A percentile compares a stretch with the other conserved stretches of the same genome.
Evolutionary conservation across 352 stramenopile species (phyloP).

Genomic region (Phytophthora multivora): DNA sequence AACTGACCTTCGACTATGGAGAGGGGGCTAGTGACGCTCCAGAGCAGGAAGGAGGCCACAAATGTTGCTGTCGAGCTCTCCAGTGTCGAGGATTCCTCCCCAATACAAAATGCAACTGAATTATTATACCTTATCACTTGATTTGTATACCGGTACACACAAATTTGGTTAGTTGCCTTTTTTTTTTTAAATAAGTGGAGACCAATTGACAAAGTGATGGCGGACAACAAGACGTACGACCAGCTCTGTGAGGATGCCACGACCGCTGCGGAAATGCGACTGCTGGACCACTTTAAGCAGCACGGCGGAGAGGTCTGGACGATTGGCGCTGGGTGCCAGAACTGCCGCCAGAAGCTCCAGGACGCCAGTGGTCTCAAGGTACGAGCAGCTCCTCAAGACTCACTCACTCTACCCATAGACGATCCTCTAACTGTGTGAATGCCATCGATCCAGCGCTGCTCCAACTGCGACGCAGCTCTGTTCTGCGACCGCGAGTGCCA

Average conservation of each 20-base stretch:
- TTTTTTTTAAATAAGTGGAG: conserved; percentile 1
- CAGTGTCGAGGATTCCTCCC: conserved; percentile 47
- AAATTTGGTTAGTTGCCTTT: neutral
- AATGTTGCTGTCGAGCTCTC: conserved; percentile 35
- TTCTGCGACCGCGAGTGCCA: conserved; percentile 75
- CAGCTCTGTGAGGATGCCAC: conserved; percentile 64
- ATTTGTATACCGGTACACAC: conserved; percentile 7
- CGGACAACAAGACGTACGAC: conserved; percentile 65
- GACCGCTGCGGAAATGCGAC: conserved; percentile 62
- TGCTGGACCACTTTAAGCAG: conserved; percentile 81
- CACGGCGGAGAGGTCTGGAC: conserved; percentile 74
- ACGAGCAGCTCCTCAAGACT: neutral
- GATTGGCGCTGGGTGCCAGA: conserved; percentile 64
- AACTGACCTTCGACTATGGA: conserved; percentile 76
- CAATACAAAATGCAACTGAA: conserved; percentile 16
- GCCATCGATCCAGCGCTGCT: conserved; percentile 46
- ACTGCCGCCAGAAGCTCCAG: conserved; percentile 52
- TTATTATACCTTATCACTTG: conserved; percentile 33
- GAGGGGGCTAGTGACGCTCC: neutral
- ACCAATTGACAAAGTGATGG: conserved; percentile 18
- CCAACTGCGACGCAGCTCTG: conserved; percentile 58
- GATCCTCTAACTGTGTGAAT: neutral
- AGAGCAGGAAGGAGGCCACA: neutral
- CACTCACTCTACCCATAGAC: too few species aligned
- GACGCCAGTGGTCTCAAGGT: conserved; percentile 60